Percentiles rank a stretch among this genome's conserved stretches.
Conservation (phyloP, 495 filamentous ascomycete species). For the Lentithecium fluviatile region DNA sequence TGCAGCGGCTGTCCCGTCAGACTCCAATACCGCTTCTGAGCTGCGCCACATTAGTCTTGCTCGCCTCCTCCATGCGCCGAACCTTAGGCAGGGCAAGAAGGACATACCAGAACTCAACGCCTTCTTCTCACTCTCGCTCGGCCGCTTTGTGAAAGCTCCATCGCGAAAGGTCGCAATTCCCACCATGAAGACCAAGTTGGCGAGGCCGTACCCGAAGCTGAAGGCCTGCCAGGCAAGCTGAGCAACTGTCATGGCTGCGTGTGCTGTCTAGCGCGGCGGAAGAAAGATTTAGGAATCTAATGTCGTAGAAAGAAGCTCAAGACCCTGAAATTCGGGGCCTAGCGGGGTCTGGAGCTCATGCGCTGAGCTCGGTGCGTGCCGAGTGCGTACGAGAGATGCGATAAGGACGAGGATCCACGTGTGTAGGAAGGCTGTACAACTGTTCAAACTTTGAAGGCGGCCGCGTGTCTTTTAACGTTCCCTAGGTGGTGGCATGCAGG, state of each 20-base stretch:
- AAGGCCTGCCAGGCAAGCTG: slow-evolving; percentile 12
- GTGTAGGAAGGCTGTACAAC: too few species aligned
- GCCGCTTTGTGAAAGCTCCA: slow-evolving; percentile 21
- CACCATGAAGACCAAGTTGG: slow-evolving; percentile 14
- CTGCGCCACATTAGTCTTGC: slow-evolving; percentile 4
- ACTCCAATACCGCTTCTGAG: slow-evolving; percentile 48
- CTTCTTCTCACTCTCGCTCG: slow-evolving; percentile 21
- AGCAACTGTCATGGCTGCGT: slow-evolving; percentile 3
- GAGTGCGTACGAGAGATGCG: too few species aligned
- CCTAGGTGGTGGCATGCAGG: neutral
- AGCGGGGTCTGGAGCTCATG: too few species aligned
- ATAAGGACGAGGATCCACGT: too few species aligned
- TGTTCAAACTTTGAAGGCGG: too few species aligned
- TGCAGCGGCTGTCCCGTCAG: slow-evolving; percentile 43
- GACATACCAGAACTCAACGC: slow-evolving; percentile 27
- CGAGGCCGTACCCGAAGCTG: slow-evolving; percentile 25
- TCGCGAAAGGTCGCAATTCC: slow-evolving; percentile 12
- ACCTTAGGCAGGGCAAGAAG: neutral
- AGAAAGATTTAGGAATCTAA: too few species aligned
- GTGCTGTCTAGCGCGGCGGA: neutral
- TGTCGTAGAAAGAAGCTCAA: neutral
- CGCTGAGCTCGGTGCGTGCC: too few species aligned
- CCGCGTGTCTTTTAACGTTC: too few species aligned
- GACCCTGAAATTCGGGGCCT: neutral
- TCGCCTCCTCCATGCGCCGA: too few species aligned